A percentile compares a stretch with the other conserved stretches of the same genome.
phyloP scores from a whole-genome alignment of 208 protist genomes.

The Zelonia costaricensis region DNA sequence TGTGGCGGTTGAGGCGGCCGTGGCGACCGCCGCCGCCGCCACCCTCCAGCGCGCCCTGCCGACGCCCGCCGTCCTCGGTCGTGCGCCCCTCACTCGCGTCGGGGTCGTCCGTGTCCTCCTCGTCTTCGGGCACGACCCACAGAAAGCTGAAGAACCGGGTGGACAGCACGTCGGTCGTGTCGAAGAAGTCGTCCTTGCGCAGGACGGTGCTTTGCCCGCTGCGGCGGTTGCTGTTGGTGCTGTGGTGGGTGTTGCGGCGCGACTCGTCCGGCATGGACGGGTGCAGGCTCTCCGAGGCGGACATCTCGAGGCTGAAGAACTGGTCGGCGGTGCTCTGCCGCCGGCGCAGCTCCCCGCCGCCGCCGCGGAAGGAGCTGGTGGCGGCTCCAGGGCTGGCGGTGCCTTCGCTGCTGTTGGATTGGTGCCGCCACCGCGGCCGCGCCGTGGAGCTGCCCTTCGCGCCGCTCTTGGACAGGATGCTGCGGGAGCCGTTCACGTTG shows the following conservation, averaged over 20 bases:
- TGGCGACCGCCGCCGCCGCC: not conserved
- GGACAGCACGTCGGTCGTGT: slow-evolving; percentile 56
- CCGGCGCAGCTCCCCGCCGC: too few species aligned
- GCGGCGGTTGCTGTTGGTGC: slow-evolving; percentile 7
- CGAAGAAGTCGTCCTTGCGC: slow-evolving; percentile 40
- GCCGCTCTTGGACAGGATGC: too few species aligned
- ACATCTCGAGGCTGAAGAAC: slow-evolving; percentile 25
- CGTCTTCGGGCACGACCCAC: slow-evolving; percentile 11
- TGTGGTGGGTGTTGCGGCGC: not conserved
- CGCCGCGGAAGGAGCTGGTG: too few species aligned
- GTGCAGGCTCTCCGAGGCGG: not conserved
- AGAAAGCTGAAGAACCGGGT: slow-evolving; percentile 64
- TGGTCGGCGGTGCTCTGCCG: slow-evolving; percentile 8
- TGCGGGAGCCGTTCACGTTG: too few species aligned
- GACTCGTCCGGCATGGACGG: too few species aligned
- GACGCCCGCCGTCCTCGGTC: not conserved
- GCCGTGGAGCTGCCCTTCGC: too few species aligned
- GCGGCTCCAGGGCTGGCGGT: too few species aligned
- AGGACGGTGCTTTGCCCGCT: slow-evolving; percentile 14
- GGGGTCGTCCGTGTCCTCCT: slow-evolving; percentile 6
- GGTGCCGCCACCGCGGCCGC: too few species aligned
- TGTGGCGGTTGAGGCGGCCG: not conserved
- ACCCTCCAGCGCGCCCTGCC: not conserved
- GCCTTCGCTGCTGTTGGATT: too few species aligned
- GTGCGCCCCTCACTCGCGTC: not conserved